These are phyloP conservation scores for Fusarium tjaetaba DNA, from an alignment of 2,329 filamentous ascomycete species.

Conservation along the genomic window DNA sequence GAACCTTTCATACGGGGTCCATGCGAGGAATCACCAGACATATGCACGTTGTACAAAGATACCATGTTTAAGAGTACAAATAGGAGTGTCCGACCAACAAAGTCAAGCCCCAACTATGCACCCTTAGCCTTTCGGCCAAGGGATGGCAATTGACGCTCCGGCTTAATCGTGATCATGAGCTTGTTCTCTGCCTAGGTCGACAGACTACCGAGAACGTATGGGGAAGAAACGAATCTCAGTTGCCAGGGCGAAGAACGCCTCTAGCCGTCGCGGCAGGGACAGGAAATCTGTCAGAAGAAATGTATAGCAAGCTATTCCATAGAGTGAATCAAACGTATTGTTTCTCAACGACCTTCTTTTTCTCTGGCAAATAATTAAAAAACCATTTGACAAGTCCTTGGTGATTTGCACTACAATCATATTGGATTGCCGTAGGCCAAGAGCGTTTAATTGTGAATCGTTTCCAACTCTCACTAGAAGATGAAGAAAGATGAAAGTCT, in stretches of 20 bases:
- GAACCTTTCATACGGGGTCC: background rate
- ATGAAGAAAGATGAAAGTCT: slow-evolving; percentile 20
- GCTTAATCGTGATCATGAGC: slow-evolving; percentile 91
- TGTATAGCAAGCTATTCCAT: slow-evolving; percentile 23
- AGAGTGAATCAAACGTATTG: slow-evolving; percentile 7
- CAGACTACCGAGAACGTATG: slow-evolving; percentile 85
- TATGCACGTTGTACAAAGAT: slow-evolving; percentile 7
- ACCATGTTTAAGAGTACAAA: slow-evolving; percentile 17
- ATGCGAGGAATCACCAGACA: slow-evolving; percentile 12
- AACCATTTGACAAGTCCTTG: background rate
- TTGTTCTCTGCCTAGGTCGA: slow-evolving; percentile 80
- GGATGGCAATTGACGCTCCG: slow-evolving; percentile 93
- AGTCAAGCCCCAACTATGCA: slow-evolving; percentile 97
- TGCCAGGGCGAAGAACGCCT: slow-evolving; percentile 61
- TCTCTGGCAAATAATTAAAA: background rate
- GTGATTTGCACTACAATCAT: background rate
- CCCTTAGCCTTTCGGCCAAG: slow-evolving; percentile 78
- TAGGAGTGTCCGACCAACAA: slow-evolving; percentile 80
- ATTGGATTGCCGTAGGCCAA: background rate
- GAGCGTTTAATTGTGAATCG: background rate
- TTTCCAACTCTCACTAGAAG: slow-evolving; percentile 8
- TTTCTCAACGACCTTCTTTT: background rate
- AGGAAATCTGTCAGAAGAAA: slow-evolving; percentile 15
- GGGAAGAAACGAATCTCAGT: slow-evolving; percentile 66
- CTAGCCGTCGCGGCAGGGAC: slow-evolving; percentile 64